A percentile compares a stretch with the other conserved stretches of the same genome.
Conservation (phyloP, 805 yeast genomes). For the Candida ipomoeae region DNA sequence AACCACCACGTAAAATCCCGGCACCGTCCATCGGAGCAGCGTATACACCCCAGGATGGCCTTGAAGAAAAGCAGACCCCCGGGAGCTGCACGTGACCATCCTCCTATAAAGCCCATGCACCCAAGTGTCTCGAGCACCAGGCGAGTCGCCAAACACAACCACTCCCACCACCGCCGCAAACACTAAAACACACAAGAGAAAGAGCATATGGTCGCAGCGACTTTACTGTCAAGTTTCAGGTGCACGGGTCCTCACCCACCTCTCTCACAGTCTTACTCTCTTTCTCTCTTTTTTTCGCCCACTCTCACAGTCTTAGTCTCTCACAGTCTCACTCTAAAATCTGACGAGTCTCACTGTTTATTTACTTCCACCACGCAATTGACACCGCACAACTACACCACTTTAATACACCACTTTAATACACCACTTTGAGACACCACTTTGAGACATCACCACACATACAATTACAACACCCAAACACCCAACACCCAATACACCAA, state of each 20-base stretch:
- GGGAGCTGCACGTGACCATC: conserved; percentile 7
- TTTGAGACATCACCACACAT: too few relatives aligned
- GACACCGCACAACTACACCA: too few relatives aligned
- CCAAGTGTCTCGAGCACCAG: conserved; percentile 33
- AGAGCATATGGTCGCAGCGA: conserved; percentile 7
- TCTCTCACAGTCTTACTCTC: too few relatives aligned
- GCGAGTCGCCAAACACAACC: conserved; percentile 48
- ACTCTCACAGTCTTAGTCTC: too few relatives aligned
- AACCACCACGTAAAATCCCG: conserved; percentile 36
- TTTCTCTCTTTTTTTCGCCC: too few relatives aligned
- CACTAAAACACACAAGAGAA: conserved; percentile 4
- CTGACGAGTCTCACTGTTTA: too few relatives aligned
- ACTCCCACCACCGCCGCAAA: conserved; percentile 22
- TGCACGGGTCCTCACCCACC: neutral
- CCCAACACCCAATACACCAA: neutral
- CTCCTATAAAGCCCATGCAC: conserved; percentile 23
- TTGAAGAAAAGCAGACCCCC: conserved; percentile 3
- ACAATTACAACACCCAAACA: too few relatives aligned
- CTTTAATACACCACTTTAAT: too few relatives aligned
- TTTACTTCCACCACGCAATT: too few relatives aligned
- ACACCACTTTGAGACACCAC: too few relatives aligned
- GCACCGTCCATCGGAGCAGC: conserved; percentile 42
- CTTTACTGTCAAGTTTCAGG: neutral
- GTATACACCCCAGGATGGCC: conserved; percentile 6
- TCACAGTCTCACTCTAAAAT: too few relatives aligned